A percentile compares a stretch with the other conserved stretches of the same genome.
These are phyloP conservation scores for Dothiorella sarmentorum DNA, from an alignment of 2,329 filamentous ascomycete species.

Conservation along the genomic window DNA sequence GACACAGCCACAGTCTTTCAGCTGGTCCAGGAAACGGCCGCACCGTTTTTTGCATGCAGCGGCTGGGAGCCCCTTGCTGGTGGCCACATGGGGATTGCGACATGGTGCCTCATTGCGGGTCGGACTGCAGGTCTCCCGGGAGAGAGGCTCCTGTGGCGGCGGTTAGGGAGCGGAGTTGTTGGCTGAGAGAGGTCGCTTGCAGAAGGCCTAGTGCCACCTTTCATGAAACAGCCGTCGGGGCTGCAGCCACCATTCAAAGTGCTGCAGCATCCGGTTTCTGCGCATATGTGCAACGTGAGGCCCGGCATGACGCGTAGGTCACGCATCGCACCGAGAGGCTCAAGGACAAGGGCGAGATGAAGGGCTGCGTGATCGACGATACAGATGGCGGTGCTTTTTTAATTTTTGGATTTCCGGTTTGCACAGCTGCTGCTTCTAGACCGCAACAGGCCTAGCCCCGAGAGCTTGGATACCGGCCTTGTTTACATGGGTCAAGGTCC, in stretches of 20 bases:
- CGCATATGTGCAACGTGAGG: neutral
- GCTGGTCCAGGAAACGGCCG: neutral
- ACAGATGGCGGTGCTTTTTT: neutral
- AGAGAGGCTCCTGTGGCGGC: neutral
- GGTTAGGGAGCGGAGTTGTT: neutral
- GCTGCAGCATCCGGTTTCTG: neutral
- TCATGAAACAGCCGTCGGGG: neutral
- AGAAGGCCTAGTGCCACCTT: neutral
- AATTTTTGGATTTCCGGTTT: neutral
- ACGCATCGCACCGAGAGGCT: neutral
- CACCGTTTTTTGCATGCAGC: neutral
- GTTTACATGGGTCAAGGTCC: neutral
- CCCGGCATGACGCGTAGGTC: neutral
- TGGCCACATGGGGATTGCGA: neutral
- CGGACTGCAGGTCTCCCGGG: neutral
- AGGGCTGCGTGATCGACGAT: conserved; percentile 1
- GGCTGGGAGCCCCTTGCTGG: neutral
- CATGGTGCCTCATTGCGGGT: neutral
- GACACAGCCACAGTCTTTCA: neutral
- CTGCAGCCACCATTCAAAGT: neutral
- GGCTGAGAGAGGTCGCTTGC: neutral
- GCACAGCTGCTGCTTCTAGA: neutral
- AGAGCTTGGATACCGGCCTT: neutral
- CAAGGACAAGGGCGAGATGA: neutral
- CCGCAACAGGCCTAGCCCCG: neutral